A percentile compares a stretch with the other conserved stretches of the same genome.
phyloP scores from a whole-genome alignment of 1,139 yeast genomes.

The Candida sp. region DNA sequence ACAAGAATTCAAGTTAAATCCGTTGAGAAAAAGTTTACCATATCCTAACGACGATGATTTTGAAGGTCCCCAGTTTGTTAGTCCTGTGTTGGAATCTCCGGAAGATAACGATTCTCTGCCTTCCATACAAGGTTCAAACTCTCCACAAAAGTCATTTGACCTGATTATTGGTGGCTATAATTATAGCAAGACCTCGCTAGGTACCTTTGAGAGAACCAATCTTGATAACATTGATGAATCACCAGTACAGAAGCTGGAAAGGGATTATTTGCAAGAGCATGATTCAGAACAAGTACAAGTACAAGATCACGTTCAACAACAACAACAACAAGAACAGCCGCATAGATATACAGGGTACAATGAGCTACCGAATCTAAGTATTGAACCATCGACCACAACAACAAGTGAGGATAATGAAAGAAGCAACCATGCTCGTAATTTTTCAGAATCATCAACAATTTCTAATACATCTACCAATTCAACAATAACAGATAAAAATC shows the following conservation, averaged over 20 bases:
- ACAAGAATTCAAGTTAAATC: conserved; percentile 20
- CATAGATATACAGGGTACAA: neutral
- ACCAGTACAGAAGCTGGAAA: neutral
- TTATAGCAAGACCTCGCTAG: conserved; percentile 21
- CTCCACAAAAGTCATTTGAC: conserved; percentile 16
- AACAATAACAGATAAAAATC: conserved; percentile 26
- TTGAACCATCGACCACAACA: neutral
- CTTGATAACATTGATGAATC: neutral
- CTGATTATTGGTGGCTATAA: conserved; percentile 31
- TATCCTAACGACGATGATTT: neutral
- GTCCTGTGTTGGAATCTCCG: conserved; percentile 11
- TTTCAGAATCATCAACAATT: conserved; percentile 34
- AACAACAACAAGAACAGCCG: too few relatives aligned
- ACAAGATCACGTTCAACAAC: neutral
- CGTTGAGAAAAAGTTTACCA: conserved; percentile 6
- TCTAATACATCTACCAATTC: conserved; percentile 29
- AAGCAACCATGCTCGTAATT: conserved; percentile 29
- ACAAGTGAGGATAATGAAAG: neutral
- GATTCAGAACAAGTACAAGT: too few relatives aligned
- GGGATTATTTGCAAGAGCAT: too few relatives aligned
- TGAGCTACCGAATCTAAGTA: too few relatives aligned
- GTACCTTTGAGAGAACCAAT: conserved; percentile 6
- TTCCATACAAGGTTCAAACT: conserved; percentile 1
- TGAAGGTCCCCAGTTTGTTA: conserved; percentile 3
- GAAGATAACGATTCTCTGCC: conserved; percentile 7